phyloP scores from a whole-genome alignment of 1,139 yeast species.

The Blastobotrys illinoisensis region DNA sequence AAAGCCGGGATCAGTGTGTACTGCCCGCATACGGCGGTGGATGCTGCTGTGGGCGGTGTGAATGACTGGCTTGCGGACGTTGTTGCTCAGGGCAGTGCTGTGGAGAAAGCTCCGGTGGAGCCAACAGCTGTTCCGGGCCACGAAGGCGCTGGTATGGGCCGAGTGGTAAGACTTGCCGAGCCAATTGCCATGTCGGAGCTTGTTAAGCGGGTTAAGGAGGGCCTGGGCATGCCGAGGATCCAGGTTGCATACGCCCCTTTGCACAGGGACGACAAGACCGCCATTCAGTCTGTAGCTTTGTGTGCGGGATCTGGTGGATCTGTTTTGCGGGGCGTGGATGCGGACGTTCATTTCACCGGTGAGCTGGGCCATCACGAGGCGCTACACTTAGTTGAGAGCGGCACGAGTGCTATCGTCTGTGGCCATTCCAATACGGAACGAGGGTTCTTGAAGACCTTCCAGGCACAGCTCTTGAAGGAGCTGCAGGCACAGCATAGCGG shows the following conservation, averaged over 20 bases:
- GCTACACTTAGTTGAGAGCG: constrained; percentile 63
- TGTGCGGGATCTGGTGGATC: constrained; percentile 96
- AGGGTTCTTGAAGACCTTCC: constrained; percentile 59
- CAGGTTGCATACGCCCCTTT: constrained; percentile 55
- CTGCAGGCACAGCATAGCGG: constrained; percentile 30
- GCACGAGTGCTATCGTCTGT: constrained; percentile 66
- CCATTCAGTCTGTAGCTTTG: constrained; percentile 50
- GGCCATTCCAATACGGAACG: constrained; percentile 93
- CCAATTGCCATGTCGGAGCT: constrained; percentile 44
- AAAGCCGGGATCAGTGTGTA: constrained; percentile 79
- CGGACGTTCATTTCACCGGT: constrained; percentile 84
- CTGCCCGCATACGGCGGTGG: constrained; percentile 94
- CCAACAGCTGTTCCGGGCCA: constrained; percentile 32
- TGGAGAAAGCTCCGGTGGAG: constrained; percentile 23
- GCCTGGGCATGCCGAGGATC: constrained; percentile 48
- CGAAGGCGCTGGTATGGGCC: constrained; percentile 76
- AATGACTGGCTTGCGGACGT: constrained; percentile 84
- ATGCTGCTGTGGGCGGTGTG: constrained; percentile 87
- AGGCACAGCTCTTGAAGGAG: constrained; percentile 44
- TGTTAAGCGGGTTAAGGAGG: constrained; percentile 49
- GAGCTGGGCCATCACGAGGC: constrained; percentile 93
- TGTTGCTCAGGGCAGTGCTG: constrained; percentile 35
- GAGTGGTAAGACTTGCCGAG: constrained; percentile 49
- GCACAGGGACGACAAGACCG: constrained; percentile 27
- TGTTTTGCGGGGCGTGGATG: constrained; percentile 55